These are phyloP conservation scores for Sarocladium kiliense DNA, from an alignment of 2,329 filamentous ascomycete species.

Conservation along the genomic window DNA sequence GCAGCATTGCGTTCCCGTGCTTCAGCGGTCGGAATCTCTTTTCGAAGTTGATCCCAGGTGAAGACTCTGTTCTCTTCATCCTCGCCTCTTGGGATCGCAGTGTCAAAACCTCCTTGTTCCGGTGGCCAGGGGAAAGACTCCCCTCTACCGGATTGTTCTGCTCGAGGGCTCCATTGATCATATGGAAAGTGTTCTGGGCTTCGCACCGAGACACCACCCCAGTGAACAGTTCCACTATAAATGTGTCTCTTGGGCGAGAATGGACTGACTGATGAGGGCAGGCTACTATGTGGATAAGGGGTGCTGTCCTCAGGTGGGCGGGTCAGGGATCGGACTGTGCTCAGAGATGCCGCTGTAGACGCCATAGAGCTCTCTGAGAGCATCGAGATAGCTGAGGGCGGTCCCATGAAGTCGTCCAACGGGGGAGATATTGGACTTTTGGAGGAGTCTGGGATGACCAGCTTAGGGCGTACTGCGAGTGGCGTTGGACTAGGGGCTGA, in stretches of 20 bases:
- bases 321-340: constrained; percentile 21
- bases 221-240: constrained; percentile 14
- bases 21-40: neutral
- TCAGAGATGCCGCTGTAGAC: constrained; percentile 16
- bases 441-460: constrained; percentile 21
- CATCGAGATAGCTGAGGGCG: neutral
- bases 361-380: constrained; percentile 16
- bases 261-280: constrained; percentile 13
- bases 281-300: constrained; percentile 21
- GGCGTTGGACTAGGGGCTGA: constrained; percentile 30
- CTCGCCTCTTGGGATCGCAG: too few species aligned
- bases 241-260: constrained; percentile 13
- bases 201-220: too few species aligned
- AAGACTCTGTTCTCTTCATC: neutral
- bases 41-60: neutral
- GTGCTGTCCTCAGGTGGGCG: constrained; percentile 25
- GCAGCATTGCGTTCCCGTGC: neutral
- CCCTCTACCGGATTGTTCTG: too few species aligned
- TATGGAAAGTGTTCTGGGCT: too few species aligned
- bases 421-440: neutral
- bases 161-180: too few species aligned
- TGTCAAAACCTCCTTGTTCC: too few species aligned
- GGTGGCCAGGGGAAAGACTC: too few species aligned
- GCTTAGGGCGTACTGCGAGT: constrained; percentile 20
- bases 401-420: neutral